phyloP scores from a whole-genome alignment of 1,139 yeast genomes.

The Blastobotrys proliferans region DNA sequence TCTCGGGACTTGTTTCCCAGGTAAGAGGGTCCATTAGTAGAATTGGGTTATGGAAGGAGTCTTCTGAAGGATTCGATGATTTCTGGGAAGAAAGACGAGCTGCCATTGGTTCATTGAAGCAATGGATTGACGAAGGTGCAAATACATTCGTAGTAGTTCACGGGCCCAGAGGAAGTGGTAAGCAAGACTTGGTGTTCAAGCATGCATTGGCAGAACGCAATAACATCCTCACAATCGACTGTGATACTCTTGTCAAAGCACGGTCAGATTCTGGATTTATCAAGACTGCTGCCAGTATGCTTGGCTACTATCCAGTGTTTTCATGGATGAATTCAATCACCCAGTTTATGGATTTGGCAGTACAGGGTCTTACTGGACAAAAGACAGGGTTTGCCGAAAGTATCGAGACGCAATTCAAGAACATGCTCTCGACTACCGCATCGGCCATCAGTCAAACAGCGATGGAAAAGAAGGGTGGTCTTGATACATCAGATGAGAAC shows the following conservation, averaged over 20 bases:
- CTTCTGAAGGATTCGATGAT: constrained; percentile 34
- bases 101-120: constrained; percentile 59
- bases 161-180: constrained; percentile 96
- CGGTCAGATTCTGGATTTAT: constrained; percentile 62
- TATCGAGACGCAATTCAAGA: constrained; percentile 76
- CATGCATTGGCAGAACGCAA: constrained; percentile 56
- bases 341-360: constrained; percentile 74
- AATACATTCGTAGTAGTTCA: constrained; percentile 80
- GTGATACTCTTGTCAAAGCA: constrained; percentile 68
- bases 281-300: constrained; percentile 62
- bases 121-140: constrained; percentile 78
- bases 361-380: constrained; percentile 90
- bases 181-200: constrained; percentile 70
- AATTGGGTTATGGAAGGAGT: constrained; percentile 27
- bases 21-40: constrained; percentile 29
- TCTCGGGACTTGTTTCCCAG: constrained; percentile 26
- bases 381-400: constrained; percentile 88
- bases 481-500: constrained; percentile 58
- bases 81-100: constrained; percentile 72
- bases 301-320: constrained; percentile 91
- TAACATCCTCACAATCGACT: constrained; percentile 68
- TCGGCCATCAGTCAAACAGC: constrained; percentile 74
- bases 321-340: constrained; percentile 87
- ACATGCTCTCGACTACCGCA: constrained; percentile 70
- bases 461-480: constrained; percentile 34